These are phyloP conservation scores for Papilionanthe hybrid DNA, from an alignment of 116 monocot species.

Conservation along the genomic window DNA sequence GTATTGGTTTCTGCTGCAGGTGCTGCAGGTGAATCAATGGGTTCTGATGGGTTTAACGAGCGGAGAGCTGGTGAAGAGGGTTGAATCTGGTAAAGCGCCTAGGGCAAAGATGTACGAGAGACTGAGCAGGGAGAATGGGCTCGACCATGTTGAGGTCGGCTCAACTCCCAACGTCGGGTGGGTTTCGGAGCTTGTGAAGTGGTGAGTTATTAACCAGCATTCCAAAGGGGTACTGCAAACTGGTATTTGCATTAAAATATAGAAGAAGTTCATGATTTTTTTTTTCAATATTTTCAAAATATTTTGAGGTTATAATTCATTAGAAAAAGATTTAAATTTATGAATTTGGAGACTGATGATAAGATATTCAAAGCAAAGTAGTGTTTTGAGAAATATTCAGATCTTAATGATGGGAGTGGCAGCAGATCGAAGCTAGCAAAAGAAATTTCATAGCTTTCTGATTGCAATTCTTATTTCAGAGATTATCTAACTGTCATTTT, in stretches of 20 bases:
- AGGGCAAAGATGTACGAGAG: slow-evolving; percentile 36
- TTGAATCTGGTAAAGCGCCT: slow-evolving; percentile 30
- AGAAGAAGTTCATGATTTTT: neutral
- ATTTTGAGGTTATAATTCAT: neutral
- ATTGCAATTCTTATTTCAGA: neutral
- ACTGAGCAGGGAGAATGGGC: slow-evolving; percentile 21
- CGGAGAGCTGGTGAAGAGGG: slow-evolving; percentile 8
- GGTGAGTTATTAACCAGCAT: neutral
- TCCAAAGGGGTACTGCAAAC: too few species aligned
- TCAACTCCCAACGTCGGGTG: slow-evolving; percentile 24
- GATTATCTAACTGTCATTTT: neutral
- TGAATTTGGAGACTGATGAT: neutral
- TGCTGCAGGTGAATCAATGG: neutral
- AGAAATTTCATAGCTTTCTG: neutral
- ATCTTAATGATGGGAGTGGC: neutral
- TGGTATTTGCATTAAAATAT: too few species aligned
- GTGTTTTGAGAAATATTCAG: neutral
- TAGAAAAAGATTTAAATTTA: neutral
- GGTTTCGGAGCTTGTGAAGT: slow-evolving; percentile 40
- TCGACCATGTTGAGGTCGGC: neutral
- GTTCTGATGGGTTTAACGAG: neutral
- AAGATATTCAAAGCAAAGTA: neutral
- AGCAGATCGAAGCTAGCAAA: neutral
- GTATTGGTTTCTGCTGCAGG: neutral
- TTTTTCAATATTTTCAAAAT: neutral